Conservation (phyloP, 2,329 filamentous ascomycete species). For the Penicillium crustosum region DNA sequence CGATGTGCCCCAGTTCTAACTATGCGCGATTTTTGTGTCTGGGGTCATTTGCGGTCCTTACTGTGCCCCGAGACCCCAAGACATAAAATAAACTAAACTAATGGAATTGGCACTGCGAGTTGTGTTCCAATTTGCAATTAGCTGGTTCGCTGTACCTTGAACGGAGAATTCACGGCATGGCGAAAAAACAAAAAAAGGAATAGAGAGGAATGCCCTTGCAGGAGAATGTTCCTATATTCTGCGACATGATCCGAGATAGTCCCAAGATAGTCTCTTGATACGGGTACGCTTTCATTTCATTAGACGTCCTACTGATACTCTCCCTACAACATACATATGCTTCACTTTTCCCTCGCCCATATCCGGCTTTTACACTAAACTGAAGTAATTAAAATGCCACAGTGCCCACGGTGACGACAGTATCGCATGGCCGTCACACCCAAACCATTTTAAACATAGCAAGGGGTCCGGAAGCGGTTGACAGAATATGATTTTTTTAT, state of each 20-base stretch:
- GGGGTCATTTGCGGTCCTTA: constrained; percentile 9
- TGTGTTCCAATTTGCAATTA: constrained; percentile 7
- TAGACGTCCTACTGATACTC: too few species aligned
- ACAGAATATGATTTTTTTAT: neutral
- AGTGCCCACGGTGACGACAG: constrained; percentile 5
- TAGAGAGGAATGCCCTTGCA: constrained; percentile 19
- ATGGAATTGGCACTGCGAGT: constrained; percentile 11
- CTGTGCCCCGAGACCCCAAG: constrained; percentile 9
- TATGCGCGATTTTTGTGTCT: constrained; percentile 29
- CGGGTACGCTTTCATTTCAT: neutral
- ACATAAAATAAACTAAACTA: constrained; percentile 7
- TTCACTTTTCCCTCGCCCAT: neutral
- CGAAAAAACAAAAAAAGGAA: constrained; percentile 3
- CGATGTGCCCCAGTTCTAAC: constrained; percentile 22
- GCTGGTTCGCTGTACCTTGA: neutral
- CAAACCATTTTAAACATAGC: constrained; percentile 8
- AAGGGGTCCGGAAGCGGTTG: constrained; percentile 25
- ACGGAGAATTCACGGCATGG: constrained; percentile 20
- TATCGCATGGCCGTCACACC: constrained; percentile 12
- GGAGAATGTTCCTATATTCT: constrained; percentile 19
- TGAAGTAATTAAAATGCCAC: neutral
- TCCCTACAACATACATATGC: neutral
- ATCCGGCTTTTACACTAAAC: neutral
- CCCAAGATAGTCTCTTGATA: neutral
- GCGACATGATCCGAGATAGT: constrained; percentile 15